phyloP scores from a whole-genome alignment of 495 filamentous ascomycete species.

The Aspergillus avenaceus region DNA sequence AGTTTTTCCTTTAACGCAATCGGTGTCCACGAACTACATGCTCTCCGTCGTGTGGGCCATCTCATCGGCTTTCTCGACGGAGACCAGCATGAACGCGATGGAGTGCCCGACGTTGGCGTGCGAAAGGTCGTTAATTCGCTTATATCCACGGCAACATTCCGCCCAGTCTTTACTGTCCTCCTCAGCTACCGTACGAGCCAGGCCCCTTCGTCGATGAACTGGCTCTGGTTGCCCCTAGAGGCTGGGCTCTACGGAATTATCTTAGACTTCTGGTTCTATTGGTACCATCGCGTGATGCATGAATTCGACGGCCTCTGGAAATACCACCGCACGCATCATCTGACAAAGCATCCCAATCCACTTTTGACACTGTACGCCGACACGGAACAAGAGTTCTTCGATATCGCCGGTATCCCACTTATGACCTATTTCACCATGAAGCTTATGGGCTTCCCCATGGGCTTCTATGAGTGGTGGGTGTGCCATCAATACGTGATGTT shows the following conservation, averaged over 20 bases:
- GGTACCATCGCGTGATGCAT: conserved; percentile 37
- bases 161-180: conserved; percentile 30
- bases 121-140: conserved; percentile 27
- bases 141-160: conserved; percentile 25
- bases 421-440: conserved; percentile 31
- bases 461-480: conserved; percentile 41
- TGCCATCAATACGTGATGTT: conserved; percentile 36
- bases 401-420: conserved; percentile 32
- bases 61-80: conserved; percentile 33
- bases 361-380: conserved; percentile 33
- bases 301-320: conserved; percentile 31
- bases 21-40: conserved; percentile 17
- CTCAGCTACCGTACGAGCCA: conserved; percentile 23
- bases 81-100: conserved; percentile 34
- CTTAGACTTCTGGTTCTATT: conserved; percentile 42
- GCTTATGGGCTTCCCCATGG: conserved; percentile 32
- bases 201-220: conserved; percentile 21
- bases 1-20: conserved; percentile 10
- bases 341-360: conserved; percentile 38
- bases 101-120: conserved; percentile 32
- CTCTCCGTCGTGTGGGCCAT: conserved; percentile 21
- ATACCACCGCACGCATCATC: conserved; percentile 38
- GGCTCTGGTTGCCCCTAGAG: conserved; percentile 27
- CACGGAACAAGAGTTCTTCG: conserved; percentile 35
- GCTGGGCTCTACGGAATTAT: conserved; percentile 32